Percentiles rank a stretch among this genome's conserved stretches.
phyloP scores from a whole-genome alignment of 495 filamentous ascomycete genomes.

The Neurospora sp. region DNA sequence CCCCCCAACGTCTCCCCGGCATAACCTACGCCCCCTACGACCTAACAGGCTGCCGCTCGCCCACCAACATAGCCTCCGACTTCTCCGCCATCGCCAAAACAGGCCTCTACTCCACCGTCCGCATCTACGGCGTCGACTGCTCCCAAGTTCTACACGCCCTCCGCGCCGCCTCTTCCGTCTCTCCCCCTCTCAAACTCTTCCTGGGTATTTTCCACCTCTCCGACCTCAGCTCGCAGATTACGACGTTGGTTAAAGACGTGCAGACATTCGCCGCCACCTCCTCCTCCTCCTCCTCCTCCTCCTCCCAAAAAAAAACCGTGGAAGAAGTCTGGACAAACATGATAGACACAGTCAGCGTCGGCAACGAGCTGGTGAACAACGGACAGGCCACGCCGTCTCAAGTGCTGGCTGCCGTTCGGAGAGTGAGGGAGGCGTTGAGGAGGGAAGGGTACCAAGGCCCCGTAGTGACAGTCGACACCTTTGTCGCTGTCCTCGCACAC shows the following conservation, averaged over 20 bases:
- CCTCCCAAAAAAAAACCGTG: not conserved
- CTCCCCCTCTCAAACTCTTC: slow-evolving; percentile 52
- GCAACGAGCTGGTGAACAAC: slow-evolving; percentile 71
- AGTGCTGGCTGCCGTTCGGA: slow-evolving; percentile 44
- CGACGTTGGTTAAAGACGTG: slow-evolving; percentile 40
- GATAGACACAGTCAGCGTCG: slow-evolving; percentile 63
- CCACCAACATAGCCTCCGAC: slow-evolving; percentile 51
- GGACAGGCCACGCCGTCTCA: slow-evolving; percentile 40
- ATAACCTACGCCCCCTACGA: slow-evolving; percentile 72
- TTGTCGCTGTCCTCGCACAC: slow-evolving; percentile 52
- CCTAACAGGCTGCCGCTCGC: slow-evolving; percentile 56
- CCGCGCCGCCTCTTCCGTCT: slow-evolving; percentile 43
- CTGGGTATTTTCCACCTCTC: slow-evolving; percentile 60
- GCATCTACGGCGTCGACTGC: slow-evolving; percentile 78
- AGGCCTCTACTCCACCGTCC: slow-evolving; percentile 47
- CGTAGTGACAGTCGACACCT: slow-evolving; percentile 73
- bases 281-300: not conserved
- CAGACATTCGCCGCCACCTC: slow-evolving; percentile 7
- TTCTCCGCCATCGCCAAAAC: slow-evolving; percentile 35
- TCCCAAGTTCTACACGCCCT: slow-evolving; percentile 54
- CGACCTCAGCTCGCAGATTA: slow-evolving; percentile 42
- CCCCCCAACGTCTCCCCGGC: slow-evolving; percentile 32
- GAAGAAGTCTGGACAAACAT: slow-evolving; percentile 37
- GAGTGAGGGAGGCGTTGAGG: slow-evolving; percentile 47
- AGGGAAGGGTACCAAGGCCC: slow-evolving; percentile 58